Base-by-base conservation (phyloP, 1,284 basidiomycete species). In the Boletellus sp. region DNA sequence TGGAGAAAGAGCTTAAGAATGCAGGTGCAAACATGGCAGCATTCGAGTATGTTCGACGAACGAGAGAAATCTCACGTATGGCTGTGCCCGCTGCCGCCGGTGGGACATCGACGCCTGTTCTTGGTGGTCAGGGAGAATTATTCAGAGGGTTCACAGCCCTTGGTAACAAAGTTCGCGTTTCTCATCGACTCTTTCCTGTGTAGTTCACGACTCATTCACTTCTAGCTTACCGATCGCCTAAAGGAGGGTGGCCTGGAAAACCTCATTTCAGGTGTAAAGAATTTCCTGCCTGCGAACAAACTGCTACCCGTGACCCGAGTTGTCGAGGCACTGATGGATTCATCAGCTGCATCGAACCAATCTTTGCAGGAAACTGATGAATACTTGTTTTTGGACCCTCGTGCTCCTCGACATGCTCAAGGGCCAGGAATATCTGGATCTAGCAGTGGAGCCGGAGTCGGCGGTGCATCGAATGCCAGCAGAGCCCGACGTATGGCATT, bases 311-410 rank as follows among this genome's bases (percentile, higher is more conserved):
- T 97, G 43, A 98, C 97, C 0, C 85, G 96, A 8, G 78, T 99
- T 22, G 88, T 93, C 1, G 95, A 97, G 62, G 94, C 96, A 5
- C 77, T 99, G 21, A 98, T 99, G 93, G 97, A 99, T 66, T 95
- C 96, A 0, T 85, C 91, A 0, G 79, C 87, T 1, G 96, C 93
- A 2, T 91, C 92, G 13, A 91, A 93, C 47, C 91, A 95, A 69
- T 96, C 95, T 1, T 72, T 97, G 42, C 86, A 91, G 66, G 96
- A 98, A 71, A 97, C 96, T 4, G 97, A 99, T 68, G 96, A 99
- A 42, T 99, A 91, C 71, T 72, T 99, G 40, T 89, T 91, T 73
- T 85, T 99, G 44, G 97, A 99, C 69, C 96, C 97, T 2, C 85
- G 90, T 22, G 84, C 89, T 3, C 77, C 86, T 54, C 82, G 78